Conservation (phyloP, 106 monocot species). For the Apostasia ramifera region DNA sequence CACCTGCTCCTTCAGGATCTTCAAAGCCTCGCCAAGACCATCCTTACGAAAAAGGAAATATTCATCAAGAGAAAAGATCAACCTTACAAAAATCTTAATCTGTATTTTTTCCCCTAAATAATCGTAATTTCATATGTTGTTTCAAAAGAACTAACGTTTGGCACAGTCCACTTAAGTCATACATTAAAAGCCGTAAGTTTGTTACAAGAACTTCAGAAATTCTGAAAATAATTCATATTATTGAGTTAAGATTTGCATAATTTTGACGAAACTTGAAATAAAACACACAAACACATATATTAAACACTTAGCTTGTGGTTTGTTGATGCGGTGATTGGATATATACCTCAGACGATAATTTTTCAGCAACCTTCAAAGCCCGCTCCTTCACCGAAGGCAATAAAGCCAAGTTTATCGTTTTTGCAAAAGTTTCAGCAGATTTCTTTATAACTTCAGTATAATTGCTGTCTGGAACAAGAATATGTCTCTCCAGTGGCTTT, state of each 20-base stretch:
- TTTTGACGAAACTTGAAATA: not conserved
- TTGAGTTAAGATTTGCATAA: too few relatives aligned
- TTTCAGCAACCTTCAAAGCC: slow-evolving; percentile 47
- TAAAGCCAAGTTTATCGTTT: slow-evolving; percentile 46
- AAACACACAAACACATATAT: not conserved
- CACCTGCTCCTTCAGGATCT: slow-evolving; percentile 50
- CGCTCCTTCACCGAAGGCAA: slow-evolving; percentile 48
- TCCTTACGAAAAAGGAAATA: slow-evolving; percentile 30
- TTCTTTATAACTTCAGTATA: slow-evolving; percentile 30
- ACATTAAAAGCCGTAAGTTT: not conserved
- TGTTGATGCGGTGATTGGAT: not conserved
- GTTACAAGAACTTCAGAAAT: not conserved
- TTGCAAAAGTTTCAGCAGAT: slow-evolving; percentile 32
- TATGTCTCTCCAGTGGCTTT: slow-evolving; percentile 42
- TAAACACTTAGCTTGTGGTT: too few relatives aligned
- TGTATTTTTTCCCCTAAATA: too few relatives aligned
- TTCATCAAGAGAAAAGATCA: not conserved
- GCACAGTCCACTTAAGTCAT: not conserved
- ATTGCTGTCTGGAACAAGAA: slow-evolving; percentile 55
- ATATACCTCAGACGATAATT: slow-evolving; percentile 57
- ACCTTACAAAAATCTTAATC: too few relatives aligned
- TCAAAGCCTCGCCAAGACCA: slow-evolving; percentile 64
- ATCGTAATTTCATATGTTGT: too few relatives aligned
- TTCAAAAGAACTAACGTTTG: not conserved
- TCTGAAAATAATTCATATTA: not conserved